Percentiles rank a stretch among this genome's conserved stretches.
Conservation (phyloP, 1,284 basidiomycete genomes). For the Clitocybe nebularis region DNA sequence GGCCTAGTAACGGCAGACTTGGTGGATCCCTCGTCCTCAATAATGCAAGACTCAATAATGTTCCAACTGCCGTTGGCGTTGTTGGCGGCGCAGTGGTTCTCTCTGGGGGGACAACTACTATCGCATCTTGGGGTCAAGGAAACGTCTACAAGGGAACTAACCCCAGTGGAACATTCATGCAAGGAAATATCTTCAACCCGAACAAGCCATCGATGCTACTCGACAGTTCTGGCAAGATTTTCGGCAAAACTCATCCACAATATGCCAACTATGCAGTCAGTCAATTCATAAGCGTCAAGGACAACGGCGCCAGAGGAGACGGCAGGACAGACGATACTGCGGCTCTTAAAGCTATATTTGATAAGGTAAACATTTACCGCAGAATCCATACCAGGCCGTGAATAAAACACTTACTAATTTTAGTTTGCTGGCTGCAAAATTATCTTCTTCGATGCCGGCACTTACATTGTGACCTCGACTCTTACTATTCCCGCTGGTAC, state of each 20-base stretch:
- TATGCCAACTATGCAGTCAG: conserved; percentile 56
- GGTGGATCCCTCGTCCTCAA: conserved; percentile 57
- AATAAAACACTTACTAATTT: not conserved
- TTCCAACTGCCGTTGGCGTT: conserved; percentile 50
- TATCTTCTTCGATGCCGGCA: conserved; percentile 73
- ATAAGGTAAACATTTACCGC: conserved; percentile 34
- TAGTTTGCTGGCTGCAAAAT: conserved; percentile 72
- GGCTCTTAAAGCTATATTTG: conserved; percentile 58
- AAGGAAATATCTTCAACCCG: conserved; percentile 44
- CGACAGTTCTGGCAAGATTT: conserved; percentile 54
- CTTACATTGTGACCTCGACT: conserved; percentile 69
- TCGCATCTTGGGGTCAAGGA: conserved; percentile 70
- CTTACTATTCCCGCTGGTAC: conserved; percentile 73
- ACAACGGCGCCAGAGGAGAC: conserved; percentile 69
- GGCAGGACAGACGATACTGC: conserved; percentile 75
- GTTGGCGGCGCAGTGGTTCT: conserved; percentile 46
- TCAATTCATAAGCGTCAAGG: conserved; percentile 70
- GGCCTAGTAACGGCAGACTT: conserved; percentile 32
- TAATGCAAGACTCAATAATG: conserved; percentile 52
- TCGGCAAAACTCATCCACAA: conserved; percentile 65
- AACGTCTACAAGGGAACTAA: conserved; percentile 57
- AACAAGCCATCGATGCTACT: conserved; percentile 53
- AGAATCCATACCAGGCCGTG: not conserved
- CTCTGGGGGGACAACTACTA: conserved; percentile 49
- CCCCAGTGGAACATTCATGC: conserved; percentile 39